Evolutionary conservation across 148 eudicot genomes (phyloP), one percentile per base, ranked within the genome.

Genomic region (Fagopyrum homotropicum): DNA sequence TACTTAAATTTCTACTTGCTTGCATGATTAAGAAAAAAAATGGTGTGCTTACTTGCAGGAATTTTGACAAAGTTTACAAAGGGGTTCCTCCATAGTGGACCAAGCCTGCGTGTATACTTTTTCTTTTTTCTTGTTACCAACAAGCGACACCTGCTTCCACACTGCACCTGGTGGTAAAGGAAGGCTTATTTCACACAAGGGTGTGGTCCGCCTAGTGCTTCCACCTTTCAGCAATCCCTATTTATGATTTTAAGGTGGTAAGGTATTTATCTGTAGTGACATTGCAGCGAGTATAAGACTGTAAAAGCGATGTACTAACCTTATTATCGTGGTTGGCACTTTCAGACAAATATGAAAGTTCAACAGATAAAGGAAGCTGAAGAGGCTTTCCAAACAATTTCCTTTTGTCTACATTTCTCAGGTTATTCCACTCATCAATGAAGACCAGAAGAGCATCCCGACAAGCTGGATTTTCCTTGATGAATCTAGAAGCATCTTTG

Each of bases 21-120:
- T 8, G 52, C 40, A 49, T 49, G 12, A 49, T 49, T 49, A 49
- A 49, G 52, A 49, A 49, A 49, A 49, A 49, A 49, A 49, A 2
- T 9, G 9, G 12, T 40, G 71, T 40, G 71, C 71, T 83, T 80
- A 95, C 99, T 59, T 80, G 93, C 93, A 95, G 66, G 89, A 91
- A 73, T 52, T 85, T 81, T 90, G 94, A 85, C 99, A 95, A 56
- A 90, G 91, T 78, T 90, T 95, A 90, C 99, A 95, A 63, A 95
- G 88, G 73, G 99, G 99, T 84, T 92, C 91, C 56, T 83, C 86
- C 47, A 57, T 78, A 44, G 79, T 79, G 30, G 92, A 84, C 97
- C 96, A 90, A 68, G 81, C 94, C 78, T 92, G 99, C 50, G 80
- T 30, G 64, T 88, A 83, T 56, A 82, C 73, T 86, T 78, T 88